Evolutionary conservation across 257 asterid species (phyloP), one percentile per base, ranked within the genome.

Genomic region (Nicotiana knightiana): DNA sequence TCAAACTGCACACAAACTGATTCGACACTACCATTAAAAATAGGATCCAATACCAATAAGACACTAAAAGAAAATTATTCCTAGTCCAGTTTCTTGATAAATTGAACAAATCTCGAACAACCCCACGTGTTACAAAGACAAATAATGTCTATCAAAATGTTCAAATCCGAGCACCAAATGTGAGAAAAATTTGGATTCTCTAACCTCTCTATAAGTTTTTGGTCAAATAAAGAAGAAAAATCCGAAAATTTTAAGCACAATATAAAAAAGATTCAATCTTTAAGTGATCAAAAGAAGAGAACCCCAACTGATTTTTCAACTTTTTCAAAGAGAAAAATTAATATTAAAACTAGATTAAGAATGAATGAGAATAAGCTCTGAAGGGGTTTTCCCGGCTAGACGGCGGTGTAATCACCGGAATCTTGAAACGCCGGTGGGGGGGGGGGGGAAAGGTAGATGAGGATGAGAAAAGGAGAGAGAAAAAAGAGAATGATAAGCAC

Each of bases 391-490:
- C 37, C 39, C 8, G 18, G 46, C 46, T 39, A 39, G 7, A 9
- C 9, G 76, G 3, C 1, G 32, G 46, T 6, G 15, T 12, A 24
- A 30, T 70, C 43, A 79, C 88, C 86, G 87, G 88, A 81, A 83
- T 84, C 85, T 64, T 81, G 68, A 21, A 55, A 76, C 76, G 70
- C 43, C 86, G 57, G 76, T 67, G 81, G 48, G 81, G 24, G 37
- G 81, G 48, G 81, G 24, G 37, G 86, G 57, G 82, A 82, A n/a
- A 67, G 51, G 37, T 64, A 53, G 59, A 81, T 54, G 48, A 85
- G 65, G 89, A 77, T 82, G 90, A 24, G 83, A 81, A 12, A 18
- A 65, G 78, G 86, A 82, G 64, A 15, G 30, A 81, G 35, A 58
- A 18, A 39, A 26, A 24, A 59, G 58, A 24, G 76, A 26, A 17